Evolutionary conservation across 2,329 filamentous ascomycete species (phyloP).

Genomic region (Boeremia exigua): DNA sequence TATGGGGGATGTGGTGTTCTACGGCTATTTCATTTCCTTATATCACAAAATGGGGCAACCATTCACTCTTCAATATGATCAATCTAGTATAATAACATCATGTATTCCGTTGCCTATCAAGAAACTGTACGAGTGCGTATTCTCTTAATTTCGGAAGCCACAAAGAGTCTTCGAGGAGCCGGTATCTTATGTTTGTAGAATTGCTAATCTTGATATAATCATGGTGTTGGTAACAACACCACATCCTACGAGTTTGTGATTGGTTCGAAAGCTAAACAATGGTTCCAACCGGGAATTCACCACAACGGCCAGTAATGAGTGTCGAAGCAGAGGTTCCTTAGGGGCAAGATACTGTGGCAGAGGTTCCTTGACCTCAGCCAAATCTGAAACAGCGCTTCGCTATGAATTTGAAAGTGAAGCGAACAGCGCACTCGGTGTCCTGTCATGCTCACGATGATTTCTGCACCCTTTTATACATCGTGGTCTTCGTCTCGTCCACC

Average conservation of each 20-base stretch:
- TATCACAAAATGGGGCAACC: slow-evolving; percentile 41
- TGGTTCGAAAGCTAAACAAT: background rate
- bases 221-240: background rate
- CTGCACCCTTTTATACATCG: background rate
- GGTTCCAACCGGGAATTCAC: background rate
- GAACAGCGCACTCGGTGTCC: background rate
- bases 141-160: background rate
- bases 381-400: background rate
- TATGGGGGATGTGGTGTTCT: slow-evolving; percentile 18
- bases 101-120: slow-evolving; percentile 47
- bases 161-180: background rate
- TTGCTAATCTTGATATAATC: no score
- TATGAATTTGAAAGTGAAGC: background rate
- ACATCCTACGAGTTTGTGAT: no score
- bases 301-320: background rate
- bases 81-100: slow-evolving; percentile 40
- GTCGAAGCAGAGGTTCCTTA: slow-evolving; percentile 1
- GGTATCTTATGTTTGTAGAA: background rate
- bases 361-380: background rate
- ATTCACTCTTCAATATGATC: slow-evolving; percentile 44
- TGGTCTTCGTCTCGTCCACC: background rate
- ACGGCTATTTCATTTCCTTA: slow-evolving; percentile 16
- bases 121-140: slow-evolving; percentile 13
- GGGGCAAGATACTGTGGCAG: background rate
- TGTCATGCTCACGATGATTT: background rate